Evolutionary conservation across 2,329 filamentous ascomycete genomes (phyloP), one percentile per base, ranked within the genome.

Genomic region (Alternaria novae-zelandiae): DNA sequence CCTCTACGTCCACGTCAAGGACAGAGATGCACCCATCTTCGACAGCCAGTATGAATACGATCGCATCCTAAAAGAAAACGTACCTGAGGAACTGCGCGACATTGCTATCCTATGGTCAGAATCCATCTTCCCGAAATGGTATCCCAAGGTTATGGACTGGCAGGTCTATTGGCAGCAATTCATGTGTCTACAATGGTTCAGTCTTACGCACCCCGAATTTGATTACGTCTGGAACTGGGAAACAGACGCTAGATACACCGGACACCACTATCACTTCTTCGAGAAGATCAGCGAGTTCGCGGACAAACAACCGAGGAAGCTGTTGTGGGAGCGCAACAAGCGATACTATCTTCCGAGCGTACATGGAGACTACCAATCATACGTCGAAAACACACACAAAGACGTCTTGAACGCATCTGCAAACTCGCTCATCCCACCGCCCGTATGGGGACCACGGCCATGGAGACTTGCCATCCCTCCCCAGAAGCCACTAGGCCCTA

Each of bases 201-300:
- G 88, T 62, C 86, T 91, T 72, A 90, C 91, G 54, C 90, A 93
- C 71, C 91, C 91, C 0, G 89, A 95, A 71, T 96, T 92, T 68
- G 91, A 94, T 70, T 93, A 87, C 71, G 85, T 93, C 70, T 84
- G 92, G 91, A 94, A 95, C 77, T 94, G 91, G 92, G 93, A 96
- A 76, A 91, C 93, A 81, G 92, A 96, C 74, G 89, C 90, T 30
- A 86, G 93, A 51, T 91, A 91, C 74, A 93, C 89, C 0, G 92
- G 92, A 9, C 91, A 96, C 67, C 90, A 94, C 80, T 94, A 95
- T 78, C 90, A 95, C 70, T 87, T 95, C 68, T 86, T 93, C 46
- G 86, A 90, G 69, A 89, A 89, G 65, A 79, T 93, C 8, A 80
- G 82, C 21, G 79, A 84, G 2, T 88, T 87, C 66, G 84, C 84